Evolutionary conservation across 345 rosid genomes (phyloP).

Genomic region (Litchi chinensis): DNA sequence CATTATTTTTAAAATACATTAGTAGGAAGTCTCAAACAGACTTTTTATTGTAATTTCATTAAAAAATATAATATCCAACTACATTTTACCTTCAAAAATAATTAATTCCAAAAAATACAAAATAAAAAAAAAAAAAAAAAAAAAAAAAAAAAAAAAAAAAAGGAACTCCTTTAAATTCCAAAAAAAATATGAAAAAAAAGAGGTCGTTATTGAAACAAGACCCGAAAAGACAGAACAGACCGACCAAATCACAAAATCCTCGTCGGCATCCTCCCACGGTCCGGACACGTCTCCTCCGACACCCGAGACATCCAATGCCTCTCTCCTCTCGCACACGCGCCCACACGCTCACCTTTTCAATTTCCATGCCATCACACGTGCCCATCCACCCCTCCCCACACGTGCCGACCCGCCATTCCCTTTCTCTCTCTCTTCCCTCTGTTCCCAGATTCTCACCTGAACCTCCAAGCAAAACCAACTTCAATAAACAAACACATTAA

Average conservation of each 20-base stretch:
- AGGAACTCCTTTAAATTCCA: no score
- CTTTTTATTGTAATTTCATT: no score
- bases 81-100: no score
- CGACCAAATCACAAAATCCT: slow-evolving; percentile 29
- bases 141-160: no score
- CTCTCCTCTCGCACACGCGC: neutral
- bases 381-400: no score
- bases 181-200: no score
- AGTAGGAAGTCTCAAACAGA: no score
- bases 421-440: neutral
- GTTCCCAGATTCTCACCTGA: slow-evolving; percentile 34
- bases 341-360: neutral
- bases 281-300: slow-evolving; percentile 8
- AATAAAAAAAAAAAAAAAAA: neutral
- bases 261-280: slow-evolving; percentile 3
- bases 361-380: no score
- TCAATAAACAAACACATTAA: neutral
- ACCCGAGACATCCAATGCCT: slow-evolving; percentile 5
- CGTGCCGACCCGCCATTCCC: slow-evolving; percentile 8
- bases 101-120: neutral
- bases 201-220: neutral
- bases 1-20: no score
- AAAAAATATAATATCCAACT: no score
- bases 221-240: neutral
- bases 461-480: slow-evolving; percentile 4